Evolutionary conservation across 441 rosid species (phyloP).

Genomic region (Arabidopsis hybrid): DNA sequence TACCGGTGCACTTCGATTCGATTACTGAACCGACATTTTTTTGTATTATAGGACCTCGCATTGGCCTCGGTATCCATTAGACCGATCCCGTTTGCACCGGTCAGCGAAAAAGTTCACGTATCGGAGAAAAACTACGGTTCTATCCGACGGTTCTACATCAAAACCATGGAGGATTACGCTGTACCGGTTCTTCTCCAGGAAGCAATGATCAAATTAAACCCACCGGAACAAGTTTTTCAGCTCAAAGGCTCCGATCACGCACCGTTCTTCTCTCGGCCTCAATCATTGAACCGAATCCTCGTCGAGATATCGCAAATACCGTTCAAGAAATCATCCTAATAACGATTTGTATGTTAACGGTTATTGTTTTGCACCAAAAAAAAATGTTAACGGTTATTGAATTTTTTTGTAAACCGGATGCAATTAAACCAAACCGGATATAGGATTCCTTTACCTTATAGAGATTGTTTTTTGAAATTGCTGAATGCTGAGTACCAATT

Average conservation of each 20-base stretch:
- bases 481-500: background rate
- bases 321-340: conserved; percentile 37
- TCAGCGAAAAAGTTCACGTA: conserved; percentile 57
- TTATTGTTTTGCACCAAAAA: background rate
- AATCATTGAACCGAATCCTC: conserved; percentile 52
- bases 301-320: conserved; percentile 53
- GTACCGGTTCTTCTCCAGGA: conserved; percentile 54
- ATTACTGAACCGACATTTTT: background rate
- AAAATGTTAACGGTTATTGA: background rate
- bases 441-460: background rate
- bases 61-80: conserved; percentile 64
- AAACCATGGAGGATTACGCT: conserved; percentile 58
- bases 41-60: conserved; percentile 52
- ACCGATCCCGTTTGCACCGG: conserved; percentile 61
- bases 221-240: conserved; percentile 54
- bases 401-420: background rate
- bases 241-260: conserved; percentile 59
- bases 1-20: conserved; percentile 22
- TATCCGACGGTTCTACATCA: conserved; percentile 53
- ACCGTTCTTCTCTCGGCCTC: conserved; percentile 63
- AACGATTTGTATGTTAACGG: background rate
- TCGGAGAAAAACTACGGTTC: conserved; percentile 57
- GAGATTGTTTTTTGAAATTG: conserved; percentile 11
- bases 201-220: conserved; percentile 50
- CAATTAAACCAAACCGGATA: conserved; percentile 27